phyloP scores from a whole-genome alignment of 169 alveolate species.

The Eimeria tenella region DNA sequence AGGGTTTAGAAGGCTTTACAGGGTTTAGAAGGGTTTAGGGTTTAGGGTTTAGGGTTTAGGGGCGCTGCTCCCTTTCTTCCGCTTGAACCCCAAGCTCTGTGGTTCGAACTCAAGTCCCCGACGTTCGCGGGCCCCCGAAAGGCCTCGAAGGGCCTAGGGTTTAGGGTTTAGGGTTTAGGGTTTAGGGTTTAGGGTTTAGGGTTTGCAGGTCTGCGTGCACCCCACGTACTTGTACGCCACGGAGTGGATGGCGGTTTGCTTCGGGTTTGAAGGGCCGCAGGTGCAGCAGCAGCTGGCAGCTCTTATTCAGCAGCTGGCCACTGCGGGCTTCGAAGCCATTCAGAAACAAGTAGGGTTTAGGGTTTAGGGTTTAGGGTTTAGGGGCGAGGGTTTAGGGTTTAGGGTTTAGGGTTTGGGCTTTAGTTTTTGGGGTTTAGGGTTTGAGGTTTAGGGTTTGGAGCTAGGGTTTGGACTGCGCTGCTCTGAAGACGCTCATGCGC shows the following conservation, averaged over 20 bases:
- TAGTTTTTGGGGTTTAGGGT: background rate
- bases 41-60: too few relatives aligned
- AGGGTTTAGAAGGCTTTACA: too few relatives aligned
- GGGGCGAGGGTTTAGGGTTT: background rate
- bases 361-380: background rate
- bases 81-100: too few relatives aligned
- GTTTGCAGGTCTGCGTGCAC: conserved; percentile 15
- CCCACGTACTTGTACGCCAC: conserved; percentile 65
- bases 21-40: too few relatives aligned
- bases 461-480: background rate
- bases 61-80: too few relatives aligned
- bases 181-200: background rate
- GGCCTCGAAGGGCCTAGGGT: background rate
- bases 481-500: too few relatives aligned
- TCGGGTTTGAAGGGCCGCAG: conserved; percentile 11
- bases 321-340: conserved; percentile 1
- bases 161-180: background rate
- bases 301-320: background rate
- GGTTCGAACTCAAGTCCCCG: too few relatives aligned
- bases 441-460: background rate
- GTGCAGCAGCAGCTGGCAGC: background rate
- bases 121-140: too few relatives aligned
- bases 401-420: background rate
- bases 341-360: background rate
- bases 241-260: conserved; percentile 66